Evolutionary conservation across 345 rosid species (phyloP).

Genomic region (Pseudoturritis turrita): DNA sequence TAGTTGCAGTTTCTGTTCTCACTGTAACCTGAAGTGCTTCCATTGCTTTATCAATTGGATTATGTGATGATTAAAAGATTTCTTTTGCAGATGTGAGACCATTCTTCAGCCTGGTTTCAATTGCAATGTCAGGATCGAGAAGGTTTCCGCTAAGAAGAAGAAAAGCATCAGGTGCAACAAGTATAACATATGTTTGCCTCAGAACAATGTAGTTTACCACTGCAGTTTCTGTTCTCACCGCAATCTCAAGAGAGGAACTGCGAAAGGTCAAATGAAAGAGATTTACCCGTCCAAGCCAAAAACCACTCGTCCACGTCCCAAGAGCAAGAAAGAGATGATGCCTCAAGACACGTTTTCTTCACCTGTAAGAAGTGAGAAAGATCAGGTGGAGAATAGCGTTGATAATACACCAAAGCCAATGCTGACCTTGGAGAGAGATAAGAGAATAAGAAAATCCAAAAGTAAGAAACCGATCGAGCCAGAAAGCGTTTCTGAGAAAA

Average conservation of each 20-base stretch:
- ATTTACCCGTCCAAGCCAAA: conserved; percentile 21
- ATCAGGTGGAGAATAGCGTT: not conserved
- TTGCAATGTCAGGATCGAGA: conserved; percentile 38
- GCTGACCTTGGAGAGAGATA: conserved; percentile 27
- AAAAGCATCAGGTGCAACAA: conserved; percentile 29
- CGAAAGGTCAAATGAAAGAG: conserved; percentile 28
- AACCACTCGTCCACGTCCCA: not conserved
- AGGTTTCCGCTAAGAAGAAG: conserved; percentile 35
- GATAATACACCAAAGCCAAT: conserved; percentile 28
- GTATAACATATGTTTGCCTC: conserved; percentile 20
- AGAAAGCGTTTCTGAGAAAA: conserved; percentile 9
- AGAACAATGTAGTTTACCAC: conserved; percentile 60
- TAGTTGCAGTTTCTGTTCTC: too few relatives aligned
- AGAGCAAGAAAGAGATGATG: not conserved
- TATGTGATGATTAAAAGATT: not conserved
- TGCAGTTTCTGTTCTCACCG: conserved; percentile 66
- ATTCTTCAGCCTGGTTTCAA: conserved; percentile 56
- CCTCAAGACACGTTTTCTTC: conserved; percentile 2
- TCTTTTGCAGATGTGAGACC: conserved; percentile 61
- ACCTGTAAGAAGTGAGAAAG: conserved; percentile 14
- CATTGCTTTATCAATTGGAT: not conserved
- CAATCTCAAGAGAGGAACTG: conserved; percentile 25
- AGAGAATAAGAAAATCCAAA: conserved; percentile 21
- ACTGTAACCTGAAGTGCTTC: too few relatives aligned
- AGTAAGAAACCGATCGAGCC: conserved; percentile 13